phyloP scores from a whole-genome alignment of 1,284 basidiomycete species.

The Cryptococcus sp. region DNA sequence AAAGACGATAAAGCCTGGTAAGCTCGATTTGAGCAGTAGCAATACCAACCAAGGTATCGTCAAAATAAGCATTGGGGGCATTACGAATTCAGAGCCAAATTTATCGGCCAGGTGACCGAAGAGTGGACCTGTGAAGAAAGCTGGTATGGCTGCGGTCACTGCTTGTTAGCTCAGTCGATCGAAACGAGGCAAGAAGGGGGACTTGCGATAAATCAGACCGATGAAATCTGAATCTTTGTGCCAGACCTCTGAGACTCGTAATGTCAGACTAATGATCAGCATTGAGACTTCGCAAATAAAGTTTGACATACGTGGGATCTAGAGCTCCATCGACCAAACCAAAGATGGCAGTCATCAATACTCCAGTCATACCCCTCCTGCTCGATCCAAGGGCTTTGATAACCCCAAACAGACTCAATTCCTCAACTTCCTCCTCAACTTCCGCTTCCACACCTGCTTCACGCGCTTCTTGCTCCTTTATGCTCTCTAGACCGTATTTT shows the following conservation, averaged over 20 bases:
- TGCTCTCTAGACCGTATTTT: conserved; percentile 7
- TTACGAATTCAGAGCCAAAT: conserved; percentile 60
- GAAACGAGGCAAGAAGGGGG: neutral
- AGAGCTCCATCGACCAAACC: conserved; percentile 49
- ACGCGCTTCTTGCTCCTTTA: neutral
- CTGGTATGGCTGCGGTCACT: neutral
- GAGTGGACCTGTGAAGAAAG: conserved; percentile 44
- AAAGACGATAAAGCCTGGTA: conserved; percentile 58
- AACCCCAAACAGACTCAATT: conserved; percentile 46
- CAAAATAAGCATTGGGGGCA: conserved; percentile 54
- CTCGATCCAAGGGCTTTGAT: conserved; percentile 54
- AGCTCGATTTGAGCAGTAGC: conserved; percentile 54
- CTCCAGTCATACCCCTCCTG: conserved; percentile 56
- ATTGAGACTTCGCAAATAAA: neutral
- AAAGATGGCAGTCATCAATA: conserved; percentile 57
- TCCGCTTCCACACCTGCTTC: neutral
- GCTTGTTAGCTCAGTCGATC: neutral
- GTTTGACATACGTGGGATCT: conserved; percentile 31
- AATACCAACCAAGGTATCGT: conserved; percentile 65
- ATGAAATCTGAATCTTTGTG: conserved; percentile 59
- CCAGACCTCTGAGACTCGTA: conserved; percentile 62
- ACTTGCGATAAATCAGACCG: conserved; percentile 59
- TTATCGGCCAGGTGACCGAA: conserved; percentile 61
- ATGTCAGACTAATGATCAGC: conserved; percentile 53
- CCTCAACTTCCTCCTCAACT: conserved; percentile 12